Conservation (phyloP, 176 grass and related monocot genomes). For the Avena sativa region DNA sequence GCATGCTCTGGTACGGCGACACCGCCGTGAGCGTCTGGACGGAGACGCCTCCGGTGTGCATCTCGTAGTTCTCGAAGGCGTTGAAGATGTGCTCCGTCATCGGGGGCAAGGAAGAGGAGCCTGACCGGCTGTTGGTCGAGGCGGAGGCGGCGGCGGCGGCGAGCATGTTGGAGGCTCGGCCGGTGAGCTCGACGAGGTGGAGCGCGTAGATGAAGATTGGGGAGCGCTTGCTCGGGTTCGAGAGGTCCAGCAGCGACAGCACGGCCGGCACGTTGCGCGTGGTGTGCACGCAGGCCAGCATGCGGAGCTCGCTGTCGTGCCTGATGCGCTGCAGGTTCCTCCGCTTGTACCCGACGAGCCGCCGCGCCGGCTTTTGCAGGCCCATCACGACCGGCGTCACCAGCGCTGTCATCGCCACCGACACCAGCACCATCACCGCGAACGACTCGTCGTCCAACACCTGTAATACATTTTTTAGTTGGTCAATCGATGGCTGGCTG, state of each 20-base stretch:
- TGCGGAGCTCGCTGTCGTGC: conserved; percentile 84
- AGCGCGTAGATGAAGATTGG: conserved; percentile 91
- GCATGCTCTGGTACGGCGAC: conserved; percentile 80
- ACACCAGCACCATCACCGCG: conserved; percentile 67
- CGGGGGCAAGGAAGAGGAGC: conserved; percentile 24
- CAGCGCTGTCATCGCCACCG: conserved; percentile 62
- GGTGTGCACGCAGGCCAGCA: conserved; percentile 85
- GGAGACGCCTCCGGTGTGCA: conserved; percentile 63
- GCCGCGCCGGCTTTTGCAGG: conserved; percentile 56
- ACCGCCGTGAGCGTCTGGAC: conserved; percentile 69
- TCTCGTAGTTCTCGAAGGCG: conserved; percentile 78
- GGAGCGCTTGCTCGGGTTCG: conserved; percentile 75
- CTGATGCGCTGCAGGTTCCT: conserved; percentile 77
- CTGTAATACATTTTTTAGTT: background rate
- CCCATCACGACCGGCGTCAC: conserved; percentile 69
- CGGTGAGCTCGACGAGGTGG: conserved; percentile 93
- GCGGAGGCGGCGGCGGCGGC: conserved; percentile 48
- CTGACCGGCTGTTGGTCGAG: conserved; percentile 28
- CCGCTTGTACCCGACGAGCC: conserved; percentile 73
- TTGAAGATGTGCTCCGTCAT: conserved; percentile 66
- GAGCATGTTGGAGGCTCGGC: conserved; percentile 83
- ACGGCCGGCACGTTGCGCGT: conserved; percentile 84
- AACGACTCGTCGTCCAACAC: conserved; percentile 72
- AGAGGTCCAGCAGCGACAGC: conserved; percentile 71
- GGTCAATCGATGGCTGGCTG: background rate